Evolutionary conservation across 2,329 filamentous ascomycete genomes (phyloP).

Genomic region (Colletotrichum neosansevieriae): DNA sequence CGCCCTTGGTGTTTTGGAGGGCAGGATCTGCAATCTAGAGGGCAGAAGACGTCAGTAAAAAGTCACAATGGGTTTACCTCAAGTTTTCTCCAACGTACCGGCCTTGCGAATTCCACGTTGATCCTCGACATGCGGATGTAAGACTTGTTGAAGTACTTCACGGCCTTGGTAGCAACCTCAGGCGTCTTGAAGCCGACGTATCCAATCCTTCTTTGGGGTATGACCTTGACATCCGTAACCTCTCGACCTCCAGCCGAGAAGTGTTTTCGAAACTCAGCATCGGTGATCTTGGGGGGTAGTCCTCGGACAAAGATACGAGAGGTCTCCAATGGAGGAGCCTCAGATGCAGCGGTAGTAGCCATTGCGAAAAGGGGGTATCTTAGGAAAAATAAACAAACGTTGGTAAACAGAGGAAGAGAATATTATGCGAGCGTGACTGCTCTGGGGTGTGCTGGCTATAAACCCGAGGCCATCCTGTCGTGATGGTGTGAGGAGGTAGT

Average conservation of each 20-base stretch:
- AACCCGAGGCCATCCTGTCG: slow-evolving; percentile 33
- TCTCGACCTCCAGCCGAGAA: slow-evolving; percentile 79
- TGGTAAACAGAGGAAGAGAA: slow-evolving; percentile 22
- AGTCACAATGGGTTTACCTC: neutral
- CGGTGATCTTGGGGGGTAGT: slow-evolving; percentile 85
- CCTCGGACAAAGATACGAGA: slow-evolving; percentile 85
- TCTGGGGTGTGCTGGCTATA: slow-evolving; percentile 29
- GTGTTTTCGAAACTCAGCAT: slow-evolving; percentile 88
- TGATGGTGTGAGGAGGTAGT: slow-evolving; percentile 39
- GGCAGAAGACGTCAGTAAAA: slow-evolving; percentile 18
- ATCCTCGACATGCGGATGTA: slow-evolving; percentile 98
- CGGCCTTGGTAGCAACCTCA: slow-evolving; percentile 83
- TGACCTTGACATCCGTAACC: slow-evolving; percentile 92
- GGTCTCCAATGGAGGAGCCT: slow-evolving; percentile 58
- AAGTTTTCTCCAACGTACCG: slow-evolving; percentile 51
- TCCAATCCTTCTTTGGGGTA: slow-evolving; percentile 89
- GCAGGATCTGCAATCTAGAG: slow-evolving; percentile 57
- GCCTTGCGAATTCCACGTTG: slow-evolving; percentile 85
- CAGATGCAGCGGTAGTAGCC: slow-evolving; percentile 35
- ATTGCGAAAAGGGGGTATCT: slow-evolving; percentile 43
- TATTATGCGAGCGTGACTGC: slow-evolving; percentile 30
- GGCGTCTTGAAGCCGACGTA: slow-evolving; percentile 93
- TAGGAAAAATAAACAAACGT: slow-evolving; percentile 23
- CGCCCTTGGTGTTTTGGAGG: slow-evolving; percentile 45
- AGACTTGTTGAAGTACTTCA: slow-evolving; percentile 94